Percentiles rank a stretch among this genome's conserved stretches.
Conservation (phyloP, 108 stramenopile genomes). For the Nitzschia putrida region DNA sequence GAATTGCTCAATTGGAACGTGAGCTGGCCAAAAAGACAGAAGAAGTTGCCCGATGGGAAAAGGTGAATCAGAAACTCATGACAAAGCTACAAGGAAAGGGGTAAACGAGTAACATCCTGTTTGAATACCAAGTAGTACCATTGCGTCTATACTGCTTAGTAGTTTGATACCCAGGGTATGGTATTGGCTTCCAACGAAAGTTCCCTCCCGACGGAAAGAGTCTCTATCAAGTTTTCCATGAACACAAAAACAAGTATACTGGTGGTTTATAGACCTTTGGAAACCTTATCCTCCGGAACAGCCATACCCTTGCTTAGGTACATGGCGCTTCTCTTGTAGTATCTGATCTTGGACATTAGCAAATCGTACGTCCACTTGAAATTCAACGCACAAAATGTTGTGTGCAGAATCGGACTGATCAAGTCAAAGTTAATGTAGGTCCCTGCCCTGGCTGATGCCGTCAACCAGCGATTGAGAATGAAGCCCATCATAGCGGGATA, state of each 20-base stretch:
- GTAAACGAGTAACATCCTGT: neutral
- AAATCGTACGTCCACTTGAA: slow-evolving; percentile 87
- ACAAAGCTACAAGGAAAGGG: slow-evolving; percentile 40
- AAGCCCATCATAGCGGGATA: slow-evolving; percentile 56
- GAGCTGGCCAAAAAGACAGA: slow-evolving; percentile 49
- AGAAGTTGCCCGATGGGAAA: slow-evolving; percentile 68
- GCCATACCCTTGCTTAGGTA: slow-evolving; percentile 20
- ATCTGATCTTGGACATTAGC: slow-evolving; percentile 68
- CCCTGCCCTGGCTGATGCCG: slow-evolving; percentile 33
- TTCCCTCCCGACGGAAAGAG: too few relatives aligned
- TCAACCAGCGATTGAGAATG: slow-evolving; percentile 39
- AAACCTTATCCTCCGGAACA: slow-evolving; percentile 5
- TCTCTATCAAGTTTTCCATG: neutral
- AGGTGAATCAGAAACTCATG: slow-evolving; percentile 72
- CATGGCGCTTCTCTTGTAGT: slow-evolving; percentile 36
- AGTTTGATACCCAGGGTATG: too few relatives aligned
- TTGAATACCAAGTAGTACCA: too few relatives aligned
- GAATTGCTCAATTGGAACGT: slow-evolving; percentile 48
- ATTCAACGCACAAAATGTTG: slow-evolving; percentile 70
- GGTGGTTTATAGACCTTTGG: slow-evolving; percentile 7
- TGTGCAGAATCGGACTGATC: slow-evolving; percentile 58
- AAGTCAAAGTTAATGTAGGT: slow-evolving; percentile 48
- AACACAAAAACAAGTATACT: neutral
- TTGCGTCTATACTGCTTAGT: too few relatives aligned
- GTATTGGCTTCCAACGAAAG: too few relatives aligned